phyloP scores from a whole-genome alignment of 208 protist species.

The Leishmania mexicana region DNA sequence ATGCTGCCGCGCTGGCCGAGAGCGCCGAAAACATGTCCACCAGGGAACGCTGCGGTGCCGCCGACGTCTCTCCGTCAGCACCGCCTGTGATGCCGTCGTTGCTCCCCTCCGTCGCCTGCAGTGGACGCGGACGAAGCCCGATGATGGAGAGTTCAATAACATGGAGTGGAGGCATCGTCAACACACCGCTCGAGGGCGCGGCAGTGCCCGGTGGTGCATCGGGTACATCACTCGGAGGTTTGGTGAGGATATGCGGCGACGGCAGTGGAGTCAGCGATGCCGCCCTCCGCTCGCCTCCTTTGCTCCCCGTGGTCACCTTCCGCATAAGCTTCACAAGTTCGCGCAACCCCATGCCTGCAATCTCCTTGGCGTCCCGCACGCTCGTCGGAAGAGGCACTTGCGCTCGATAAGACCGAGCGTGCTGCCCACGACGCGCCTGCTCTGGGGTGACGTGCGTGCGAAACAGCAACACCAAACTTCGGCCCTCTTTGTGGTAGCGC shows the following conservation, averaged over 20 bases:
- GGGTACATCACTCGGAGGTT: neutral
- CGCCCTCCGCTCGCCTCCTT: neutral
- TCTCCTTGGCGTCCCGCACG: neutral
- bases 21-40: conserved; percentile 26
- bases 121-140: conserved; percentile 7
- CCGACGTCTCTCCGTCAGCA: neutral
- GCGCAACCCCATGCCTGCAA: conserved; percentile 16
- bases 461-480: conserved; percentile 55
- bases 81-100: neutral
- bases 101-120: neutral
- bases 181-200: neutral
- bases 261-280: neutral
- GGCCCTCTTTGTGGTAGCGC: conserved; percentile 33
- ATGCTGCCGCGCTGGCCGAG: neutral
- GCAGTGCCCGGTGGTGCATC: neutral
- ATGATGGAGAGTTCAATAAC: conserved; percentile 27
- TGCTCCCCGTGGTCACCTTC: conserved; percentile 1
- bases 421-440: conserved; percentile 22
- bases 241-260: neutral
- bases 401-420: conserved; percentile 34
- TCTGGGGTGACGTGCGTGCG: conserved; percentile 30
- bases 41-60: conserved; percentile 14
- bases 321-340: conserved; percentile 21
- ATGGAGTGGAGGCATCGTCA: conserved; percentile 31
- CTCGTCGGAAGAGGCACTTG: conserved; percentile 15